Base-by-base conservation (phyloP, 2,329 filamentous ascomycete species). In the Neopestalotiopsis rosae region DNA sequence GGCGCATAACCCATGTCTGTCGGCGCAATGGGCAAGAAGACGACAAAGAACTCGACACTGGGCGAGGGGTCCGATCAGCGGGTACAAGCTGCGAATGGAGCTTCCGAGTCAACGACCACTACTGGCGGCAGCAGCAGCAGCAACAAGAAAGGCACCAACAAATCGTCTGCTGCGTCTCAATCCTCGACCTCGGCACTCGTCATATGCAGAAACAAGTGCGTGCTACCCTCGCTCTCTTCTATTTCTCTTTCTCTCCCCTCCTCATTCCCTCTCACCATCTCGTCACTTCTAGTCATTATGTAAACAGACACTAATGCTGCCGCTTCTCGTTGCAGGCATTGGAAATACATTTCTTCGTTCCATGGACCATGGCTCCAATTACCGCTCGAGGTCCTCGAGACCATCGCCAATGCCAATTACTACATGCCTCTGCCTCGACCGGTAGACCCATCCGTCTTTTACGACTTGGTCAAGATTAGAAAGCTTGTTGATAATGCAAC, bases 311-410 rank as follows among this genome's bases (percentile, higher is more conserved):
- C 49, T 58, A n/a, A 68, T 64, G 49, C 17, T 61, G 59, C 66
- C 17, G 24, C 24, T 14, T 14, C 9, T 64, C 42, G 6, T 10
- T 38, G 34, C 66, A 95, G 93, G 79, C 92, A 95, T 82, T 95
- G 93, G 93, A 88, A 90, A 72, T 94, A 94, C 79, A 94, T 96
- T 69, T 94, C 92, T 28, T 92, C 91, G 34, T 96, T 93, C 76
- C 91, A 95, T 77, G 94, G 93, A 30, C 90, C 92, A 73, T 96
- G 94, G 94, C 88, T 95, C 14, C 91, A 94, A 79, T 85, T 95
- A 68, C 92, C 93, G 24, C 88, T 90, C 71, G 93, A 95, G 79
- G 88, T 94, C 68, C 90, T 97, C 80, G 91, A 95, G 79, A 90
- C 88, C 64, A 87, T 96, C 65, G 93, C 93, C 67, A 90, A 94